phyloP scores from a whole-genome alignment of 2,329 filamentous ascomycete genomes.

The Herpotrichia juniperi region DNA sequence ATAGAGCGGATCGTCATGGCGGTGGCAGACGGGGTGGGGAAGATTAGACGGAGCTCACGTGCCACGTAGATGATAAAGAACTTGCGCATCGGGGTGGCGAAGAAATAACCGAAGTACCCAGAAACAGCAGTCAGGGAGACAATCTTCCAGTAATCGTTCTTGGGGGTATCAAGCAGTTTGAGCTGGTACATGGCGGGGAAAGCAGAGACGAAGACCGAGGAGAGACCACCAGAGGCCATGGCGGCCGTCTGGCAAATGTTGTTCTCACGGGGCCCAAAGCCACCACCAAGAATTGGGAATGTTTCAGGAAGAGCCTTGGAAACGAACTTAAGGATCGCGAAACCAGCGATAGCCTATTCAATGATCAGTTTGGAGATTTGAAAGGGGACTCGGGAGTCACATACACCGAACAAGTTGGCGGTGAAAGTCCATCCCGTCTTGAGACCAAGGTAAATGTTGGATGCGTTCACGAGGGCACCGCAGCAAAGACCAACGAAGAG shows the following conservation, averaged over 20 bases:
- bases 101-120: constrained; percentile 69
- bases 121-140: constrained; percentile 66
- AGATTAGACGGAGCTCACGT: constrained; percentile 64
- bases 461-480: constrained; percentile 66
- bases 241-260: constrained; percentile 66
- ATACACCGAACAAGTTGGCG: constrained; percentile 39
- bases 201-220: constrained; percentile 64
- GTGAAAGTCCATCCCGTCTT: constrained; percentile 54
- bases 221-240: constrained; percentile 64
- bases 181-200: constrained; percentile 67
- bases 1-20: constrained; percentile 68
- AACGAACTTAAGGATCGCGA: constrained; percentile 63
- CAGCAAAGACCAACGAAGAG: constrained; percentile 61
- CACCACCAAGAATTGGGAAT: constrained; percentile 59
- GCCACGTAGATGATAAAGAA: constrained; percentile 73
- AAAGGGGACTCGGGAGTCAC: constrained; percentile 11
- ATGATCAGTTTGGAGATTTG: background rate
- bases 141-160: constrained; percentile 63
- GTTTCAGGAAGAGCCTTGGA: constrained; percentile 54
- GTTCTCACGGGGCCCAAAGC: constrained; percentile 67
- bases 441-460: constrained; percentile 66
- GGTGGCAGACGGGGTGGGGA: constrained; percentile 65
- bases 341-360: constrained; percentile 61
- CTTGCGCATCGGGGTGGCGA: constrained; percentile 67
- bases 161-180: constrained; percentile 57